Conservation (phyloP, 2,329 filamentous ascomycete species). For the Monosporascus sp. region DNA sequence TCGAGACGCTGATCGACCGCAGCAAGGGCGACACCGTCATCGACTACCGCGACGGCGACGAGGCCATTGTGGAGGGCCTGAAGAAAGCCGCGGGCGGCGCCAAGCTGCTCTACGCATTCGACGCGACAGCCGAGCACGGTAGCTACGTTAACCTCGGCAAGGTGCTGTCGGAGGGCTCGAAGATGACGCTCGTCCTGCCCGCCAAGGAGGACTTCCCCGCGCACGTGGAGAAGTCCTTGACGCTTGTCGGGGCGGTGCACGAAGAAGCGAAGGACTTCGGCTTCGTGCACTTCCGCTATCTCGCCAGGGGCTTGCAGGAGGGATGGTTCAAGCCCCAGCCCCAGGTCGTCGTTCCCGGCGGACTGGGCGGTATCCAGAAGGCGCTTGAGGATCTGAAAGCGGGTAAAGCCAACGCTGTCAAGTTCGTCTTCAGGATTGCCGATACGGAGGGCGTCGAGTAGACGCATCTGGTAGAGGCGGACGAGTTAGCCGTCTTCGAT, state of each 20-base stretch:
- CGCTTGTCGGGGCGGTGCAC: slow-evolving; percentile 18
- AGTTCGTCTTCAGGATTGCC: slow-evolving; percentile 35
- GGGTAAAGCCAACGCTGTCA: slow-evolving; percentile 36
- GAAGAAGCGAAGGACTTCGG: slow-evolving; percentile 21
- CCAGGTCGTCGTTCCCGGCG: slow-evolving; percentile 27
- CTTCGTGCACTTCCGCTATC: slow-evolving; percentile 30
- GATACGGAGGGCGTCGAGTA: slow-evolving; percentile 21
- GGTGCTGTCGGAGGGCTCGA: slow-evolving; percentile 34
- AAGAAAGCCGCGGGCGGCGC: slow-evolving; percentile 32
- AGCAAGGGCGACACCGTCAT: slow-evolving; percentile 52
- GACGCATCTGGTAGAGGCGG: neutral
- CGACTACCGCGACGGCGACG: slow-evolving; percentile 55
- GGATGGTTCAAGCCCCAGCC: slow-evolving; percentile 37
- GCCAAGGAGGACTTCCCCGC: slow-evolving; percentile 24
- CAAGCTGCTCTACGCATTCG: slow-evolving; percentile 47
- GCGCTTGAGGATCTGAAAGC: slow-evolving; percentile 29
- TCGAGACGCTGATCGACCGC: slow-evolving; percentile 46
- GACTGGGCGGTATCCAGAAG: slow-evolving; percentile 29
- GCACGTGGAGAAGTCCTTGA: slow-evolving; percentile 11
- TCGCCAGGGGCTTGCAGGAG: slow-evolving; percentile 29
- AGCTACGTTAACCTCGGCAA: slow-evolving; percentile 39
- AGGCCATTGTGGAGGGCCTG: slow-evolving; percentile 39
- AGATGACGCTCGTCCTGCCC: slow-evolving; percentile 34
- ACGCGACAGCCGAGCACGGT: slow-evolving; percentile 51
- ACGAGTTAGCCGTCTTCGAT: neutral